These are phyloP conservation scores for Exophiala lecanii-corni DNA, from an alignment of 2,329 filamentous ascomycete species.

Conservation along the genomic window DNA sequence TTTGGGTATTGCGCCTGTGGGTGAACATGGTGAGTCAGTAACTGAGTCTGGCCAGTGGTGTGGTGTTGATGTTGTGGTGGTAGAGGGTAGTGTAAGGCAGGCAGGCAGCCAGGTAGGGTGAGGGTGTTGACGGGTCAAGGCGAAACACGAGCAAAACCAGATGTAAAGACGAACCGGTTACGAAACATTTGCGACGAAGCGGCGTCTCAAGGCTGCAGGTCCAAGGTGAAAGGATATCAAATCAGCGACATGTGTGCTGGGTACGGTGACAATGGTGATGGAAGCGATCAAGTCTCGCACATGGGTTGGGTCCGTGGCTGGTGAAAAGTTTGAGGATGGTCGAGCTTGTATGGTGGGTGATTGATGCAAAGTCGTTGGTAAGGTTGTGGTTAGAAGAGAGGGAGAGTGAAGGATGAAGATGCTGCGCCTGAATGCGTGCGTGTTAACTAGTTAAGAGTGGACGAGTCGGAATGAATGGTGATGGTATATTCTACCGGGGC, in stretches of 20 bases:
- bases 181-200: conserved; percentile 40
- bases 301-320: conserved; percentile 3
- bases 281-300: conserved; percentile 12
- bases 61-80: no score
- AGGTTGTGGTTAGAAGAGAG: background rate
- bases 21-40: conserved; percentile 21
- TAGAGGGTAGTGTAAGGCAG: conserved; percentile 15
- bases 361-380: conserved; percentile 1
- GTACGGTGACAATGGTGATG: conserved; percentile 10
- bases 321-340: no score
- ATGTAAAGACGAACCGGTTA: conserved; percentile 39
- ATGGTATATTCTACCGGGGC: no score
- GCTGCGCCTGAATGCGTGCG: conserved; percentile 22
- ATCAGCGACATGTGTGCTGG: conserved; percentile 20
- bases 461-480: background rate
- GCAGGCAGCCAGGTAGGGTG: conserved; percentile 2
- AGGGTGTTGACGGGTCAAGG: conserved; percentile 5
- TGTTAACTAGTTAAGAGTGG: conserved; percentile 2
- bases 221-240: conserved; percentile 17
- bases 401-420: conserved; percentile 4
- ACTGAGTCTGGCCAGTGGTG: no score
- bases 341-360: conserved; percentile 3
- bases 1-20: conserved; percentile 69
- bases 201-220: conserved; percentile 24
- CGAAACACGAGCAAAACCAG: conserved; percentile 16